Evolutionary conservation across 768 basidiomycete species (phyloP), one percentile per base, ranked within the genome.

Genomic region (Collybia mongolica): DNA sequence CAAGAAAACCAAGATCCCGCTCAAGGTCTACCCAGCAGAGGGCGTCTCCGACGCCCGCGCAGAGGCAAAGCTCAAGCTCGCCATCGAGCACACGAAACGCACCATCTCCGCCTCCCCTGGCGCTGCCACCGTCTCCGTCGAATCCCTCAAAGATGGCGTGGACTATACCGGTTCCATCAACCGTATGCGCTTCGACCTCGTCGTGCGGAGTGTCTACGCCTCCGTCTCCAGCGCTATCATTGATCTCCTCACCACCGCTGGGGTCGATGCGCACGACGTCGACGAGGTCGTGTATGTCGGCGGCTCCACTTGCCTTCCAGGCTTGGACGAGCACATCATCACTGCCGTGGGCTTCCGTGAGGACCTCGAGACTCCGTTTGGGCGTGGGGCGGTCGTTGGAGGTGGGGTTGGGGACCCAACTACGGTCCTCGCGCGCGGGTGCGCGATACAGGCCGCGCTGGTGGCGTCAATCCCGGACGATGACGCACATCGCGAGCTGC

Each of bases 51-150:
- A 94, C 69, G 77, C 83, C 60, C 90, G 97, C 19, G 91, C 95
- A 0, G 88, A 93, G 61, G 90, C 93, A n/a, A 96, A 95, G 64
- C 83, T 99, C 22, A 82, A 88, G 8, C 82, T 98, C 18, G 93
- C 94, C 6, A 83, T 97, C 48, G 94, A 98, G 64, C 88, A 93
- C 65, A 96, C 93, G 23, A 99, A 98, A 72, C 84, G 94, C 56
- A 93, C 93, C 0, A 77, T 98, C 56, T 86, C 84, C 45, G 95
- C 96, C 0, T 88, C 86, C 3, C 80, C 87, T 2, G 88, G 88
- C 12, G 90, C 93, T 1, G 94, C 93, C 1, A 90, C 90, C 1
- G 92, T 93, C 69, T 88, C 90, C 14, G 90, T 99, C 56, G 94
- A 97, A 69, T 91, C 89, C 0, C 79, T 99, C 58, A 96, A 95